A percentile compares a stretch with the other conserved stretches of the same genome.
Evolutionary conservation across 495 filamentous ascomycete genomes (phyloP).

Genomic region (Hypoxylon fuscum): DNA sequence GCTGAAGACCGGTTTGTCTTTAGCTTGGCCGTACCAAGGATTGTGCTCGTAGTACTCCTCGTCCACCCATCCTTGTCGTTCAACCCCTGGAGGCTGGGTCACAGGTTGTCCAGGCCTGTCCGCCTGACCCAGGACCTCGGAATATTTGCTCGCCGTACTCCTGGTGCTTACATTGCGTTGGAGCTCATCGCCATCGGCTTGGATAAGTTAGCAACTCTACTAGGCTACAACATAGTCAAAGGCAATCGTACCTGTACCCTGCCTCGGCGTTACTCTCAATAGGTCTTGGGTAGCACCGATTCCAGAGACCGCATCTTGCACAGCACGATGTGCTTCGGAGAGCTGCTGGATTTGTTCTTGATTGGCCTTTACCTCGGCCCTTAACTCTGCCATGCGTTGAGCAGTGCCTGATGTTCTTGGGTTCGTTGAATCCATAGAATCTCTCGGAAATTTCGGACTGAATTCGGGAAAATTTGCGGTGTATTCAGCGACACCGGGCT

Average conservation of each 20-base stretch:
- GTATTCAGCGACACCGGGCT: background rate
- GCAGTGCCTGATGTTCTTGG: constrained; percentile 1
- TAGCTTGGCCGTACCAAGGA: constrained; percentile 54
- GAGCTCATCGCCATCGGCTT: background rate
- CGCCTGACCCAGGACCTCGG: background rate
- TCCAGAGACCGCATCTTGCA: constrained; percentile 1
- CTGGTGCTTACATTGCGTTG: background rate
- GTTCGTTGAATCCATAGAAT: constrained; percentile 4
- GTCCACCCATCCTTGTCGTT: constrained; percentile 2
- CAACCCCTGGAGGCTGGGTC: background rate
- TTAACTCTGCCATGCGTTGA: background rate
- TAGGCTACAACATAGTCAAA: background rate
- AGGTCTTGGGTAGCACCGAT: constrained; percentile 1
- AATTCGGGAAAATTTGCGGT: background rate
- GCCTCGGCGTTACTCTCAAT: background rate
- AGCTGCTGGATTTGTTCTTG: constrained; percentile 8
- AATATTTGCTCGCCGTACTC: background rate
- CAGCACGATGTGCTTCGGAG: constrained; percentile 2
- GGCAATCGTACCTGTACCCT: background rate
- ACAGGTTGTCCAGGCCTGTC: constrained; percentile 1
- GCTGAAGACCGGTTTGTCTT: constrained; percentile 59
- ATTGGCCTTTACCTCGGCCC: constrained; percentile 2
- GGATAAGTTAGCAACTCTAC: background rate
- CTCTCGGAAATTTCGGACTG: background rate
- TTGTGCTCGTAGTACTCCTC: constrained; percentile 40